Base-by-base conservation (phyloP, 441 rosid genomes). In the Capsella rubella region DNA sequence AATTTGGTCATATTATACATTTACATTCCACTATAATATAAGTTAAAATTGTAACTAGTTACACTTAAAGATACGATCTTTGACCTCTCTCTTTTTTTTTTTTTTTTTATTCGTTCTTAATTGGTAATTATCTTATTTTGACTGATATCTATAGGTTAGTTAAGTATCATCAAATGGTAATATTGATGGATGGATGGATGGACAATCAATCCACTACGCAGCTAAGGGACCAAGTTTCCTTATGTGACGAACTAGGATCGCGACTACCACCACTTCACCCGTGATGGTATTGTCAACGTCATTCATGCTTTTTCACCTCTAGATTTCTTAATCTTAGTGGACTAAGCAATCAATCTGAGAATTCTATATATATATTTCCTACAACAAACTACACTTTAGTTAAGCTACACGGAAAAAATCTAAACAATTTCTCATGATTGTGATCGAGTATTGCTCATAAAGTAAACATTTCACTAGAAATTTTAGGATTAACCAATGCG, bases 141-240 rank as follows among this genome's bases (percentile, higher is more conserved):
- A 49, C 58, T 39, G 31, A 2, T 59, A 6, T 34, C 21, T 57
- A 39, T 60, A 71, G 62, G 68, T 71, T 61, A 42, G 5, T 40
- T 42, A 11, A 18, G 45, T 29, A 31, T 15, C 45, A 31, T 15
- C 45, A 15, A 59, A 49, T 12, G n/a, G 50, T 59, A 16, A 63
- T 64, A 63, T 31, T 40, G 28, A 46, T 56, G 12, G 6, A 55
- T 42, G 12, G 6, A 55, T 42, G 50, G 29, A 73, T 81, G 89
- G 88, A 82, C 93, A 86, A 80, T 50, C 13, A 50, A 15, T 74
- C 83, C 93, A 86, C 87, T 72, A 74, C 1, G 40, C 6, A 61
- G 51, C 42, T n/a, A 55, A 13, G 56, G 80, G 75, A 65, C 65
- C 74, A 76, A 47, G 14, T 29, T 52, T 54, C 58, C 25, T 15